These are phyloP conservation scores for Pyropia yezoensis DNA, from an alignment of 23 red algal species.

Conservation along the genomic window DNA sequence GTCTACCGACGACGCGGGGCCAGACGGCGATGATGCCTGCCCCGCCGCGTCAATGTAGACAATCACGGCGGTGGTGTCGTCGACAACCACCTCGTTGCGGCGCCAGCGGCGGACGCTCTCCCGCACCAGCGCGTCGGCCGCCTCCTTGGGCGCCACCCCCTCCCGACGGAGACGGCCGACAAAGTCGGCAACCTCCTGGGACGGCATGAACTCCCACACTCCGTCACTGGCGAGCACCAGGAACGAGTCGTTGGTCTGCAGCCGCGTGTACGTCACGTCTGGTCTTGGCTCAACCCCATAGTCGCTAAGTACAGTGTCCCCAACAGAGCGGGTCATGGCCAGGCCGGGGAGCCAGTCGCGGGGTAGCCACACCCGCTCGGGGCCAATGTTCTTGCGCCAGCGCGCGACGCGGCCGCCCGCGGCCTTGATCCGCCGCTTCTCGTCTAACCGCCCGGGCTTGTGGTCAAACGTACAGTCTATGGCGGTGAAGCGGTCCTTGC, in stretches of 20 bases:
- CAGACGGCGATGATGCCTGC: too few species aligned
- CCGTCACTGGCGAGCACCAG: constrained; percentile 85
- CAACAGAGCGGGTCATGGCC: constrained; percentile 93
- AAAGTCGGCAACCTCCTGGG: constrained; percentile 72
- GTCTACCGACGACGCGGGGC: too few species aligned
- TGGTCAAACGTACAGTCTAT: constrained; percentile 65
- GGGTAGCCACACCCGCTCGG: constrained; percentile 85
- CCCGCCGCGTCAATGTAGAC: constrained; percentile 45
- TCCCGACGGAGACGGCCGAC: constrained; percentile 51
- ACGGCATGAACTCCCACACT: constrained; percentile 95
- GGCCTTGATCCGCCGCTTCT: constrained; percentile 55
- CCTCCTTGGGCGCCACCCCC: constrained; percentile 39
- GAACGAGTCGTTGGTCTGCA: constrained; percentile 46
- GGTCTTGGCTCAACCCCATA: constrained; percentile 70
- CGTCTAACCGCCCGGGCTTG: constrained; percentile 69
- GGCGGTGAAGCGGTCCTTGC: constrained; percentile 13
- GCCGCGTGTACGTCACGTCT: constrained; percentile 57
- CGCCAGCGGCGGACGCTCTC: constrained; percentile 87
- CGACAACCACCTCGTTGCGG: constrained; percentile 75
- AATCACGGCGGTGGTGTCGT: constrained; percentile 88
- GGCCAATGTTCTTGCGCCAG: constrained; percentile 76
- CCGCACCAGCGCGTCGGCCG: constrained; percentile 69
- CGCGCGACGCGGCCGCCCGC: constrained; percentile 76
- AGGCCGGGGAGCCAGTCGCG: constrained; percentile 80
- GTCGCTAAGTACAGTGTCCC: constrained; percentile 73